Base-by-base conservation (phyloP, 2,329 filamentous ascomycete genomes). In the Calonectria henricotiae region DNA sequence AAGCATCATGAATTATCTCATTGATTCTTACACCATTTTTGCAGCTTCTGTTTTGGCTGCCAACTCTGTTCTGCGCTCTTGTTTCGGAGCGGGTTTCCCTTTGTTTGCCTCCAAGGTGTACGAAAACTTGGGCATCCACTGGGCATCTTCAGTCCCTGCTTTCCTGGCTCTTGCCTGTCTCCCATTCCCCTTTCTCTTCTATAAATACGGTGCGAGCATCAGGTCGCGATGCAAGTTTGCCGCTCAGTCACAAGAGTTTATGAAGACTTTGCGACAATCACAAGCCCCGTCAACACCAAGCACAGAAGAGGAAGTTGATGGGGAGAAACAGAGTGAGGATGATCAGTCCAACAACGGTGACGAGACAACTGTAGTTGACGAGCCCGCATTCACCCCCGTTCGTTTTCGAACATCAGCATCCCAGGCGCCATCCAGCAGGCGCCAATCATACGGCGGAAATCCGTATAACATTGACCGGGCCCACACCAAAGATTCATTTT, bases 21-120 rank as follows among this genome's bases (percentile, higher is more conserved):
- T 61, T 32, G 55, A 61, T 23, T 41, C 55, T 5, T 61, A 61
- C 55, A 61, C 55, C n/a, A 44, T 61, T 37, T 61, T 61, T 44
- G 55, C 55, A 5, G 55, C 55, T 11, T 61, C 55, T 12, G 55
- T 61, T 41, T 23, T 61, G 55, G 55, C 55, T 6, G 55, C 55
- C 4, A 61, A 61, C 15, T 61, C 55, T 12, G 39, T 61, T 17
- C 39, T 61, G 39, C 55, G 55, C 55, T 61, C 55, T 13, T 44
- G 37, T 32, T 61, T 61, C 11, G 55, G 55, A 27, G 55, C 55
- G 13, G 55, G 32, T 15, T 61, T 61, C 41, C 55, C 55, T 44
- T 32, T 61, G 55, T 61, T 61, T 17, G 39, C 55, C 13, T 30
- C 55, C 4, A 17, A 23, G 2, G 44, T 61, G 55, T 61, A 61